Percentiles rank a stretch among this genome's conserved stretches.
Evolutionary conservation across 345 rosid genomes (phyloP).

Genomic region (Schrenkiella parvula): DNA sequence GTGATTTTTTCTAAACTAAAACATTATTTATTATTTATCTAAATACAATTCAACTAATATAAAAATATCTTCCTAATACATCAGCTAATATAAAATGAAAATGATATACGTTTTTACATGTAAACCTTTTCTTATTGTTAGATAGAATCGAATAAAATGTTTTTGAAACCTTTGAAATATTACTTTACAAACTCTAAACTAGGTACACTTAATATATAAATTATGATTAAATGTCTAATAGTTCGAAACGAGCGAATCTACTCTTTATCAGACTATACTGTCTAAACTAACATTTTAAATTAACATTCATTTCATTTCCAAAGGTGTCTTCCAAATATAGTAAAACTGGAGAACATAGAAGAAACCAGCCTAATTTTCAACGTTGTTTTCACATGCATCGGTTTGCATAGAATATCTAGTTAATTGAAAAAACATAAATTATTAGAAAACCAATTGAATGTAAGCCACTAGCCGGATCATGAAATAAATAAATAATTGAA

Average conservation of each 20-base stretch:
- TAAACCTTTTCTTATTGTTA: neutral
- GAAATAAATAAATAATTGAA: constrained; percentile 3
- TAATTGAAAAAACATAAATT: neutral
- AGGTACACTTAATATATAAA: neutral
- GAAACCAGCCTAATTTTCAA: constrained; percentile 12
- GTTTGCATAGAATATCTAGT: constrained; percentile 11
- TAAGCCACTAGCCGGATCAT: constrained; percentile 17
- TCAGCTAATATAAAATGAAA: no score
- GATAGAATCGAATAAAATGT: neutral
- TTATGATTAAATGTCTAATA: neutral
- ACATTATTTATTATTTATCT: no score
- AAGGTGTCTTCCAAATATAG: neutral
- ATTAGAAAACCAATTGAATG: neutral
- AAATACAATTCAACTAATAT: no score
- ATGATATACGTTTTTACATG: no score
- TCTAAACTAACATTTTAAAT: neutral
- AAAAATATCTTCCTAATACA: no score
- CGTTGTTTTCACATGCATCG: constrained; percentile 32
- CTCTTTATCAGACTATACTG: neutral
- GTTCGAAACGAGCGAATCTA: neutral
- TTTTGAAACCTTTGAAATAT: neutral
- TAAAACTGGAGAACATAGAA: neutral
- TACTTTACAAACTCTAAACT: neutral
- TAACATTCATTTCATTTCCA: neutral
- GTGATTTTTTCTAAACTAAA: no score